Conservation (phyloP, 2,329 filamentous ascomycete genomes). For the Fusarium citri region DNA sequence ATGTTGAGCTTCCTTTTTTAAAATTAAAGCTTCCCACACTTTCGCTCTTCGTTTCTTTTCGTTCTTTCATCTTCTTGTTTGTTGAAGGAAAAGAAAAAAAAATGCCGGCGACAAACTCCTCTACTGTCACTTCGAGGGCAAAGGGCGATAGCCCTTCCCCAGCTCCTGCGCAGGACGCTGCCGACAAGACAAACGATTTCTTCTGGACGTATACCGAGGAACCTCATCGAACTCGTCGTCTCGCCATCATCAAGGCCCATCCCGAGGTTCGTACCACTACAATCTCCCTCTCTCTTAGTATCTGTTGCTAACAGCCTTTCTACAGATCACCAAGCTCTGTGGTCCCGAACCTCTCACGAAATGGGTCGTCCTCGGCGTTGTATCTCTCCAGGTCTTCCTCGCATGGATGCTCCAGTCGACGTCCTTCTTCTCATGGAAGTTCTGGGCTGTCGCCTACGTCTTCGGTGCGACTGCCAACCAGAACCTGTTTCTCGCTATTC, state of each 20-base stretch:
- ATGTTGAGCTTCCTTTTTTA: constrained; percentile 32
- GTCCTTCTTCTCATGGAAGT: constrained; percentile 83
- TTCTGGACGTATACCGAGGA: constrained; percentile 99
- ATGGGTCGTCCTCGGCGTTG: constrained; percentile 87
- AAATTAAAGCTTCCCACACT: constrained; percentile 3
- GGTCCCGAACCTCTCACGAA: constrained; percentile 96
- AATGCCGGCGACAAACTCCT: constrained; percentile 46
- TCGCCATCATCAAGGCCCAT: constrained; percentile 97
- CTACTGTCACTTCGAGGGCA: constrained; percentile 52
- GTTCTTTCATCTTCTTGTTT: background rate
- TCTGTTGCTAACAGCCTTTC: constrained; percentile 16
- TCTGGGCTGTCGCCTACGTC: constrained; percentile 88
- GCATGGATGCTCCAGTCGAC: constrained; percentile 82
- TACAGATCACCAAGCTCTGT: constrained; percentile 93
- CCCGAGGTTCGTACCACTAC: constrained; percentile 75
- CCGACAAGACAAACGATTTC: constrained; percentile 67
- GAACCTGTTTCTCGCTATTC: constrained; percentile 97
- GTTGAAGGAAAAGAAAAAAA: background rate
- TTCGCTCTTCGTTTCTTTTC: background rate
- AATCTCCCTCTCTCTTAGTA: constrained; percentile 6
- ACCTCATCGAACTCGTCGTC: constrained; percentile 88
- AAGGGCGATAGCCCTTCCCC: constrained; percentile 40
- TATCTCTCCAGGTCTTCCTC: constrained; percentile 81
- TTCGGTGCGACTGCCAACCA: constrained; percentile 96
- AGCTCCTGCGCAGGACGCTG: constrained; percentile 31